Base-by-base conservation (phyloP, 371 early-diverging fungal species). In the Syncephalastrum monosporum region DNA sequence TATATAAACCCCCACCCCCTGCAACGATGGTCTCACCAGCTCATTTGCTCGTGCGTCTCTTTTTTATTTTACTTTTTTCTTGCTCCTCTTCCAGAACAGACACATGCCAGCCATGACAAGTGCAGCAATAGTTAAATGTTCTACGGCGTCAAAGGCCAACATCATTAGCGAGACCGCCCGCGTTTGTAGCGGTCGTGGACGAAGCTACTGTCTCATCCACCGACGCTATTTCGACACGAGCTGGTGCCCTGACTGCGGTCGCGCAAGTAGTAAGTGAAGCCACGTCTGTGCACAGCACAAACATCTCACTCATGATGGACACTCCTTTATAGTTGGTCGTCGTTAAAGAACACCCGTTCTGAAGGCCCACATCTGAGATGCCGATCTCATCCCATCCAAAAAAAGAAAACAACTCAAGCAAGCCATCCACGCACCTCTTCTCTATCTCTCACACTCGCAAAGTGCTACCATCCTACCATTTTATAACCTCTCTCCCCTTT, bases 221-320 rank as follows among this genome's bases (percentile, higher is more conserved):
- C 56, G 59, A 7, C 59, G 59, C 17, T 64, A 64, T 33, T 64
- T 64, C 50, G 59, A 56, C 43, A 64, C 64, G 56, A 59, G 59
- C 47, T 59, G 59, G 56, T 64, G 59, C 25, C 64, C 64, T 56
- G 55, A 64, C 13, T 64, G 64, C 53, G 52, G 59, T 33, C 63
- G 70, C 25, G 51, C 42, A 59, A 45, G 59, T 59, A 52, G 42
- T 46, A 25, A 52, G 53, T 52, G 42, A 41, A 16, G 15, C 7
- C 38, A 33, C 12, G 38, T 33, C 38, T 33, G 38, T 33, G 38
- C 38, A 33, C 38, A 33, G 38, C 38, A 10, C 38, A 33, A 33
- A 33, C 38, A 33, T 8, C 38, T 5, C 33, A 38, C 38, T 15
- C n/a, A 41, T 19, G 15, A n/a, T 55, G 29, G 21, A n/a, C 38